Conservation (phyloP, 441 rosid genomes). For the Syzygium syzygioides region DNA sequence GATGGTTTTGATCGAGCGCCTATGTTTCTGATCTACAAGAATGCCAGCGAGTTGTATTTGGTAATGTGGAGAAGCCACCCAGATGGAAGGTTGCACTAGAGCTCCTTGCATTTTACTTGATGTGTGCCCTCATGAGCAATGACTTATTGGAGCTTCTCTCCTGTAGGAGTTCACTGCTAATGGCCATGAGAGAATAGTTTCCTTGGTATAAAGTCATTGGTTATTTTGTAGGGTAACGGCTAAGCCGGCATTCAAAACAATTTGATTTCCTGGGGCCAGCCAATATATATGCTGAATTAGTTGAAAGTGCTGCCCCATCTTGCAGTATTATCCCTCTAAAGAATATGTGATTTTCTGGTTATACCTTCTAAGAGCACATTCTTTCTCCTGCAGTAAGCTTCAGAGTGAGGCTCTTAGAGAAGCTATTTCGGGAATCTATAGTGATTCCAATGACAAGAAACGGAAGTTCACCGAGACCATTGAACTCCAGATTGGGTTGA, state of each 20-base stretch:
- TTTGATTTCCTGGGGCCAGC: not conserved
- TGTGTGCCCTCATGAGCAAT: not conserved
- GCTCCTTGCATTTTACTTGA: not conserved
- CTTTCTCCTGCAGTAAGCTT: conserved; percentile 63
- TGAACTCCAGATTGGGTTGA: conserved; percentile 93
- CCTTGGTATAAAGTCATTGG: not conserved
- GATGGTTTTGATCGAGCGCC: not conserved
- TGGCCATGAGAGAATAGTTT: not conserved
- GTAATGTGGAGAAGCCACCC: not conserved
- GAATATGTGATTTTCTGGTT: not conserved
- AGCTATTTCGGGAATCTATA: conserved; percentile 53
- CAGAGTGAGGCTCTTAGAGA: conserved; percentile 79
- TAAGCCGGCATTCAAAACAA: not conserved
- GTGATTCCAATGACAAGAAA: conserved; percentile 47
- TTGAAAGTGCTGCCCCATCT: not conserved
- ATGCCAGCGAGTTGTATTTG: not conserved
- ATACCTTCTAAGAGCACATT: not conserved
- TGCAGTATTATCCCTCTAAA: not conserved
- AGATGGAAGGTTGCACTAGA: not conserved
- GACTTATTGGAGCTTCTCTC: not conserved
- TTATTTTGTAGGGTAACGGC: not conserved
- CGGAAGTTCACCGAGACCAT: conserved; percentile 84
- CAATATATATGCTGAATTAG: not conserved
- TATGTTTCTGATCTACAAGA: not conserved
- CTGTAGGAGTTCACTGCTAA: not conserved